These are phyloP conservation scores for Nicotiana otophora DNA, from an alignment of 257 asterid species.

Conservation along the genomic window DNA sequence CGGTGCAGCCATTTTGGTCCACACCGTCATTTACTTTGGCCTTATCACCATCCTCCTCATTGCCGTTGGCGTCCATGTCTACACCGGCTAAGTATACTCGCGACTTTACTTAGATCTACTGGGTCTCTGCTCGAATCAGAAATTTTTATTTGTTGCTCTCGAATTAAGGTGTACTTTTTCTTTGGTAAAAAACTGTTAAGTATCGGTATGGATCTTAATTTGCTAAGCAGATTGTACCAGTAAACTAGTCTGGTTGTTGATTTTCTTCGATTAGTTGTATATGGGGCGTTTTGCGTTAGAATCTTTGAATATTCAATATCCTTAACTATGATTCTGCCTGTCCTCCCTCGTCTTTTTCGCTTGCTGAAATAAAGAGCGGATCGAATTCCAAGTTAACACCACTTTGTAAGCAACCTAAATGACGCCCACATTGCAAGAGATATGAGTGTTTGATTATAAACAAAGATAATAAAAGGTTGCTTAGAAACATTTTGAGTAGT, in stretches of 20 bases:
- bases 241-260: neutral
- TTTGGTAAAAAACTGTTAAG: neutral
- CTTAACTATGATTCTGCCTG: no score
- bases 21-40: neutral
- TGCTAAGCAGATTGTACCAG: neutral
- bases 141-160: neutral
- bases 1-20: neutral
- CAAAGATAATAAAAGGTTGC: no score
- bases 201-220: neutral
- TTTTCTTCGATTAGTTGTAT: no score
- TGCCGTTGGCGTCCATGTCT: slow-evolving; percentile 2
- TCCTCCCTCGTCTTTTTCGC: no score
- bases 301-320: no score
- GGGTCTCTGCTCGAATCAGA: neutral
- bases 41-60: slow-evolving; percentile 4
- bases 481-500: no score
- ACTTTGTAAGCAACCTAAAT: no score
- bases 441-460: no score
- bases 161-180: neutral
- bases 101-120: no score
- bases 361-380: no score
- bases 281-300: neutral
- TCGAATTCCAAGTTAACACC: no score
- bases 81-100: neutral
- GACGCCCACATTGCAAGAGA: no score